Conservation (phyloP, 2,329 filamentous ascomycete genomes). For the Microdochium bolleyi region DNA sequence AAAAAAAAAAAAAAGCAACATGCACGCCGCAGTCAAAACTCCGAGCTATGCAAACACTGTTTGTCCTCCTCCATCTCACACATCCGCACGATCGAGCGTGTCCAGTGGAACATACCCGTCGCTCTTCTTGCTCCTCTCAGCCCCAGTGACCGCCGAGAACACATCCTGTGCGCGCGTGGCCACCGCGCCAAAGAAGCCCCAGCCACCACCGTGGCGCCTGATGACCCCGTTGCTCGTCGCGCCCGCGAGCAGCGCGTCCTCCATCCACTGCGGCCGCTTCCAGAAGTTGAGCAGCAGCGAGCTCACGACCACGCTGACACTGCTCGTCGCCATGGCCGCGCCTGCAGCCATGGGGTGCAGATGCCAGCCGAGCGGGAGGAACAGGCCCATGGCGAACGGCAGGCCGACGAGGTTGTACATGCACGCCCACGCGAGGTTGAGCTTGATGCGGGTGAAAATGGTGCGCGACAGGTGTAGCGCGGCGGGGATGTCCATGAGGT, state of each 20-base stretch:
- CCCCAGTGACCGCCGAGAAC: slow-evolving; percentile 23
- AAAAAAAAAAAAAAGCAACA: too few species aligned
- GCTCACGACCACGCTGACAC: slow-evolving; percentile 81
- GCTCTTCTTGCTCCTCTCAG: slow-evolving; percentile 26
- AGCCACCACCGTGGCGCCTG: slow-evolving; percentile 32
- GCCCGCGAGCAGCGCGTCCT: slow-evolving; percentile 55
- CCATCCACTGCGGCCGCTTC: slow-evolving; percentile 81
- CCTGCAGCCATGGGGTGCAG: slow-evolving; percentile 92
- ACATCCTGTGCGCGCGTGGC: slow-evolving; percentile 33
- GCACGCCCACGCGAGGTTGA: slow-evolving; percentile 90
- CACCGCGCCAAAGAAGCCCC: slow-evolving; percentile 26
- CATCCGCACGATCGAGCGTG: slow-evolving; percentile 33
- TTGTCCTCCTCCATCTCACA: slow-evolving; percentile 5
- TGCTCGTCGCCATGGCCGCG: slow-evolving; percentile 86
- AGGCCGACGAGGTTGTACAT: slow-evolving; percentile 87
- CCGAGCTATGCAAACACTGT: neutral
- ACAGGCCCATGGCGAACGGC: slow-evolving; percentile 94
- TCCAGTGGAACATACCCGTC: slow-evolving; percentile 54
- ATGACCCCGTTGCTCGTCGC: slow-evolving; percentile 30
- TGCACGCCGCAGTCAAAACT: neutral
- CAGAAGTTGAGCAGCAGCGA: slow-evolving; percentile 81
- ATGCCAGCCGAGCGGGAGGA: slow-evolving; percentile 80
- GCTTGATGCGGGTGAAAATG: slow-evolving; percentile 88
- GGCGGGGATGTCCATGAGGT: slow-evolving; percentile 88
- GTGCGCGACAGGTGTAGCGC: slow-evolving; percentile 71